phyloP scores from a whole-genome alignment of 371 early-diverging fungal species.

The Mucor indicus region DNA sequence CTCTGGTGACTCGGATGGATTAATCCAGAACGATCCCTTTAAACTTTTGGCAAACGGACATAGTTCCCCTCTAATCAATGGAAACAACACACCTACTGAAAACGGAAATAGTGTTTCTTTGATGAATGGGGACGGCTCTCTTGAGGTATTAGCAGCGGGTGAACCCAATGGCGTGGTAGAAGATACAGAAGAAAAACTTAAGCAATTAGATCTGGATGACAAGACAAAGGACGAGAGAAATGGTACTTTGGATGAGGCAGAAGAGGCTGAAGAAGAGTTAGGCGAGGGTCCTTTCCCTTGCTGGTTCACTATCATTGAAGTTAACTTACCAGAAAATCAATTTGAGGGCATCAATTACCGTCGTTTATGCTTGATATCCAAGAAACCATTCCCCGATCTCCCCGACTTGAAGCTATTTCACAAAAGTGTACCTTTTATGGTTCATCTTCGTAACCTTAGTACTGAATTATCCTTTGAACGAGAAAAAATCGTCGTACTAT shows the following conservation, averaged over 20 bases:
- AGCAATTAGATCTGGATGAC: neutral
- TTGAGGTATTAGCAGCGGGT: neutral
- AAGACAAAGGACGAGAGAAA: neutral
- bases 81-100: neutral
- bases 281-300: constrained; percentile 30
- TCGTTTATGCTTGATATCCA: constrained; percentile 47
- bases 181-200: neutral
- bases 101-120: neutral
- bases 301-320: constrained; percentile 28
- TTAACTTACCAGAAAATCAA: constrained; percentile 14
- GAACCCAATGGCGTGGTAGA: neutral
- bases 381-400: constrained; percentile 42
- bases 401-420: constrained; percentile 41
- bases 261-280: constrained; percentile 19
- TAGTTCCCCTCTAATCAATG: neutral
- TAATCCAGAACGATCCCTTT: neutral
- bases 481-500: constrained; percentile 36
- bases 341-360: constrained; percentile 38
- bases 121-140: no score
- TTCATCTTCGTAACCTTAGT: constrained; percentile 18
- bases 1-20: no score
- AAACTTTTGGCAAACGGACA: neutral
- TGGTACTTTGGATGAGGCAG: neutral
- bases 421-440: constrained; percentile 28
- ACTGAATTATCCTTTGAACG: constrained; percentile 22